Conservation (phyloP, 1,139 yeast species). For the Ogataea hybrid region DNA sequence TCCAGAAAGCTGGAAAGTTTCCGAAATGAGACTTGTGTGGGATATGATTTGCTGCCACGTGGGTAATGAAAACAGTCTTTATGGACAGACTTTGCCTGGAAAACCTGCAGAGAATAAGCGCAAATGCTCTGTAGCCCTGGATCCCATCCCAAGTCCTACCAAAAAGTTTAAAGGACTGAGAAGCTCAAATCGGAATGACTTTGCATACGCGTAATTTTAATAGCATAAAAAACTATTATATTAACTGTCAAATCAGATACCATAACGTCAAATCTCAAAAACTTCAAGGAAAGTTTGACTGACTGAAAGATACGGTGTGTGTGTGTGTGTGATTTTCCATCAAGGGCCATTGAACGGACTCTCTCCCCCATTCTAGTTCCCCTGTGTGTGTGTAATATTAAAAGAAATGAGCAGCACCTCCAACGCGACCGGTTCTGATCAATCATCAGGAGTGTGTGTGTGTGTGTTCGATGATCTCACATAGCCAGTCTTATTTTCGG, state of each 20-base stretch:
- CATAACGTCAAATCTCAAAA: constrained; percentile 8
- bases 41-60: constrained; percentile 11
- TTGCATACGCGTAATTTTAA: constrained; percentile 9
- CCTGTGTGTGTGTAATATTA: constrained; percentile 9
- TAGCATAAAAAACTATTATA: background rate
- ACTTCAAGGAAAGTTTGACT: constrained; percentile 9
- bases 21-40: constrained; percentile 21
- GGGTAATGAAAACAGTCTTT: constrained; percentile 17
- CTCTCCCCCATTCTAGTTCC: constrained; percentile 20
- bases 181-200: constrained; percentile 17
- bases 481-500: background rate
- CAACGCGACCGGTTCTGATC: background rate
- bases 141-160: constrained; percentile 2
- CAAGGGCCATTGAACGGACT: constrained; percentile 13
- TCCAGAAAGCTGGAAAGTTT: constrained; percentile 6
- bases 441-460: constrained; percentile 8
- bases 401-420: background rate
- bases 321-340: constrained; percentile 6
- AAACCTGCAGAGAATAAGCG: constrained; percentile 11
- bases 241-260: background rate
- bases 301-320: constrained; percentile 1
- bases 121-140: constrained; percentile 13
- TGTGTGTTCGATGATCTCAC: constrained; percentile 10
- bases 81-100: background rate
- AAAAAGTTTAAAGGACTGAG: constrained; percentile 19